Evolutionary conservation across 331 rosid species (phyloP), one percentile per base, ranked within the genome.

Genomic region (Cucumis variabilis): DNA sequence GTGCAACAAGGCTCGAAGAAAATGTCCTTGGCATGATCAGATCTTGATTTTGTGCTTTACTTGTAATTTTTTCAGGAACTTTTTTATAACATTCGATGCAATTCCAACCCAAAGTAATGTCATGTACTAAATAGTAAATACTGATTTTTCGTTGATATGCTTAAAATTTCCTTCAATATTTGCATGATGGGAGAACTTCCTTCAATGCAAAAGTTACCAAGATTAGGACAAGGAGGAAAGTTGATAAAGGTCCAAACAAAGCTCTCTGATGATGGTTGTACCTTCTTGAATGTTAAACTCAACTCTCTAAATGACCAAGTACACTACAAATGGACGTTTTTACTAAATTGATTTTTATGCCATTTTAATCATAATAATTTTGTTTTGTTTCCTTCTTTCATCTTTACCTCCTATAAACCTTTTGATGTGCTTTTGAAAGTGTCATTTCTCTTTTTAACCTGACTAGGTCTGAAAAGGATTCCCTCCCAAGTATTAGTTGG

Each of bases 401-500:
- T 7, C 1, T 16, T 50, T 85, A 5, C 65, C 48, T 74, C 30
- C 25, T 21, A 28, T 37, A 8, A 20, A 85, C 83, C 41, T 67
- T 87, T 82, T 37, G 73, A 70, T 20, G 71, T 30, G 51, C 13
- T 7, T 55, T 82, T 62, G 85, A 60, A 87, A 53, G 58, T 88
- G 87, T 85, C 41, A 84, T 87, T 87, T 83, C 75, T 85, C 83
- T 83, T 76, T 58, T 83, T 85, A 88, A 80, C 69, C 83, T 73
- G 58, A 76, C 30, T 88, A 97, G 99, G 95, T 97, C 97, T 66
- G 99, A 97, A 91, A 95, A 97, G 86, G 99, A 94, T 86, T 89
- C 95, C 72, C 99, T 97, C 90, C 98, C 99, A 72, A 93, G 67
- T 87, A 89, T 97, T 89, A 91, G 79, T 37, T 97, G 99, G 99